These are phyloP conservation scores for Coelastrella sp. DNA, from an alignment of 139 green algal genomes.

Conservation along the genomic window DNA sequence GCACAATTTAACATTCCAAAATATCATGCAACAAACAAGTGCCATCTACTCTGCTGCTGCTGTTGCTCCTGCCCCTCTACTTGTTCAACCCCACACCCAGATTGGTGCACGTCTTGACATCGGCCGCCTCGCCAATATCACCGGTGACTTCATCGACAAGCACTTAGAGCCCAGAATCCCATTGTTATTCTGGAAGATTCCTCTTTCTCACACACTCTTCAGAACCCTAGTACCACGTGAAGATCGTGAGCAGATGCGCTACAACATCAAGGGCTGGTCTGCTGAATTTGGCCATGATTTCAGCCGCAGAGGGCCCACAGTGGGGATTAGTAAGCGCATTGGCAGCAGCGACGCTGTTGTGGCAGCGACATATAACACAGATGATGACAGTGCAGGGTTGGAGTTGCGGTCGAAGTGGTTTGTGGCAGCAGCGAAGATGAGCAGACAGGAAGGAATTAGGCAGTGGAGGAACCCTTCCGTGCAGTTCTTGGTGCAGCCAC, in stretches of 20 bases:
- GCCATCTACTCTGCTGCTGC: neutral
- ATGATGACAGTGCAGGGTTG: conserved; percentile 11
- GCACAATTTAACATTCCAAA: too few relatives aligned
- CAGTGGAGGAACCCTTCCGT: conserved; percentile 48
- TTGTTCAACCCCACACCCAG: neutral
- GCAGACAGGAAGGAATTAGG: conserved; percentile 18
- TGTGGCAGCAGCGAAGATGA: conserved; percentile 31
- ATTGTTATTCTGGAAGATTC: conserved; percentile 58
- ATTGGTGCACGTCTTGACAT: conserved; percentile 59
- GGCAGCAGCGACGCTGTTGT: conserved; percentile 32
- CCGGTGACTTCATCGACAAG: conserved; percentile 44
- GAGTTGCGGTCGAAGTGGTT: conserved; percentile 37
- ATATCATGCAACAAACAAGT: too few relatives aligned
- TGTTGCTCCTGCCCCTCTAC: neutral
- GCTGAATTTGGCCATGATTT: conserved; percentile 63
- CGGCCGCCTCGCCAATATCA: conserved; percentile 59
- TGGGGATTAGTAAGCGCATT: conserved; percentile 61
- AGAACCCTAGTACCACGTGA: conserved; percentile 55
- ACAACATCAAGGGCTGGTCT: conserved; percentile 59
- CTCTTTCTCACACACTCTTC: conserved; percentile 49
- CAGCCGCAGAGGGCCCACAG: neutral
- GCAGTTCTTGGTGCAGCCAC: conserved; percentile 52
- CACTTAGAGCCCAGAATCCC: conserved; percentile 55
- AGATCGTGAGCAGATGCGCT: conserved; percentile 60
- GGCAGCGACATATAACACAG: conserved; percentile 52